A percentile compares a stretch with the other conserved stretches of the same genome.
These are phyloP conservation scores for Arctium lappa DNA, from an alignment of 129 eudicot species.

Conservation along the genomic window DNA sequence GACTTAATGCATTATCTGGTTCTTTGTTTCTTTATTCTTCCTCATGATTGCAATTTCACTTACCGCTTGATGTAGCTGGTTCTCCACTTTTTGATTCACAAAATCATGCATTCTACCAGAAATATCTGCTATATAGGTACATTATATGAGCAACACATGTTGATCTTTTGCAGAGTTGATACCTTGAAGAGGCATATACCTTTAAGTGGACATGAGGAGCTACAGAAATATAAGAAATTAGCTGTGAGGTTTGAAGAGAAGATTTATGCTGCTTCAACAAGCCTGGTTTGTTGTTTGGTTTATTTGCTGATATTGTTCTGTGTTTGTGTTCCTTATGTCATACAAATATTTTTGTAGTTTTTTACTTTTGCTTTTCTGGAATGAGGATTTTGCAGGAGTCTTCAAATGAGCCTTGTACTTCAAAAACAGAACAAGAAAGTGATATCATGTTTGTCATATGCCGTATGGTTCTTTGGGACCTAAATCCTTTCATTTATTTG, in stretches of 20 bases:
- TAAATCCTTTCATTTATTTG: neutral
- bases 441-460: constrained; percentile 1
- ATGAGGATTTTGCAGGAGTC: no score
- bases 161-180: constrained; percentile 35
- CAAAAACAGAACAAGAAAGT: neutral
- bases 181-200: constrained; percentile 63
- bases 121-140: neutral
- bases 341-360: neutral
- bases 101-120: neutral
- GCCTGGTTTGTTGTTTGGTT: neutral
- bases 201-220: constrained; percentile 59
- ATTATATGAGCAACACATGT: neutral
- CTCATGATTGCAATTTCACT: neutral
- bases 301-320: neutral
- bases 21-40: neutral
- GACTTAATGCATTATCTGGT: neutral
- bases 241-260: constrained; percentile 60
- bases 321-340: neutral
- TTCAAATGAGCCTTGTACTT: no score
- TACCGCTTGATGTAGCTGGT: neutral
- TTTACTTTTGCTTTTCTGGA: neutral
- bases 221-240: constrained; percentile 44
- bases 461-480: constrained; percentile 2
- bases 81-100: neutral
- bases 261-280: constrained; percentile 21